Conservation (phyloP, 257 asterid genomes). For the Misopates orontium region DNA sequence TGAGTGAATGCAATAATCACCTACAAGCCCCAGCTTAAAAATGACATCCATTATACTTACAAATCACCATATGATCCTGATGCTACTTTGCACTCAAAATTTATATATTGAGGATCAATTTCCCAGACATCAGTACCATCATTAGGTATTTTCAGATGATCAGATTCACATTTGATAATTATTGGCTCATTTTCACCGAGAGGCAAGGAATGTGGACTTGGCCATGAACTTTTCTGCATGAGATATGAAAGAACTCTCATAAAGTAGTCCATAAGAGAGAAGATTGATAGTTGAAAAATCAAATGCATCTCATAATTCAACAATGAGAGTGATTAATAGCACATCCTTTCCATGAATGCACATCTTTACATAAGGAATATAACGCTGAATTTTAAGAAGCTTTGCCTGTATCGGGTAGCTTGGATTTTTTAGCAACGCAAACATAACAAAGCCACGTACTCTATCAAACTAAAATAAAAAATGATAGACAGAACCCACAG, state of each 20-base stretch:
- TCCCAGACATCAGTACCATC: conserved; percentile 82
- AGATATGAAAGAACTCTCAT: conserved; percentile 20
- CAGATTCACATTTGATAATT: conserved; percentile 40
- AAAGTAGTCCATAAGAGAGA: conserved; percentile 11
- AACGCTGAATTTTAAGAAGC: not conserved
- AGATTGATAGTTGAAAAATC: not conserved
- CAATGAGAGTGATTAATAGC: not conserved
- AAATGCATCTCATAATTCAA: conserved; percentile 15
- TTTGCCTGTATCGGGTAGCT: not conserved
- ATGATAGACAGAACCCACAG: no score
- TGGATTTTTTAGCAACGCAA: conserved; percentile 8
- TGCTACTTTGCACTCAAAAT: conserved; percentile 60
- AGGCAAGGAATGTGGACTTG: conserved; percentile 39
- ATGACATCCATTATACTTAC: conserved; percentile 37
- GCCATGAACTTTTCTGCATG: conserved; percentile 53
- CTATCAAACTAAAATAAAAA: no score
- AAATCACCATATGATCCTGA: conserved; percentile 72
- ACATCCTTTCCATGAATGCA: not conserved
- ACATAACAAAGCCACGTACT: not conserved
- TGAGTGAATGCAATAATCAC: conserved; percentile 30
- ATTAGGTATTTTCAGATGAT: conserved; percentile 54
- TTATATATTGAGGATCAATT: conserved; percentile 54
- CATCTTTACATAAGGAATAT: not conserved
- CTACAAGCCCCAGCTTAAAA: conserved; percentile 24
- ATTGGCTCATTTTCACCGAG: conserved; percentile 36